Evolutionary conservation across 306 rosid species (phyloP).

Genomic region (Citrullus amarus): DNA sequence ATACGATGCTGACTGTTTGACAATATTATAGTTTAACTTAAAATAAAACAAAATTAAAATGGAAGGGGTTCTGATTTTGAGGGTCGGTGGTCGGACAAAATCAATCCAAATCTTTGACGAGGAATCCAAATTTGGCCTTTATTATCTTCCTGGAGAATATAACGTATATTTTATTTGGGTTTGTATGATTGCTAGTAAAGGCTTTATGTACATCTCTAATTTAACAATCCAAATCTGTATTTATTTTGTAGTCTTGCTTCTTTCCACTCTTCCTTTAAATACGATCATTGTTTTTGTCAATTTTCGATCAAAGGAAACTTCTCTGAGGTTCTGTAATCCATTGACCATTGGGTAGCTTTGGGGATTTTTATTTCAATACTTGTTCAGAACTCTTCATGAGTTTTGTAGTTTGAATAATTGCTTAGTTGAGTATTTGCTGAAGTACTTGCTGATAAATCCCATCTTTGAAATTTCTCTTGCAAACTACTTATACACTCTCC

Average conservation of each 20-base stretch:
- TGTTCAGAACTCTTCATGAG: not conserved
- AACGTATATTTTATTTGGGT: not conserved
- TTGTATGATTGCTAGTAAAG: not conserved
- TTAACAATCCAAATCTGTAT: not conserved
- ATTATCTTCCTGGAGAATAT: not conserved
- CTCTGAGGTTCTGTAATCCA: not conserved
- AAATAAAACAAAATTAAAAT: not conserved
- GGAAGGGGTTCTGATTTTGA: not conserved
- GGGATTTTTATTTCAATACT: not conserved
- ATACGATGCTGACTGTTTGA: slow-evolving; percentile 9
- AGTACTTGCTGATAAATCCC: not conserved
- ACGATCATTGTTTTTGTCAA: not conserved
- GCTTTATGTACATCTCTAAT: not conserved
- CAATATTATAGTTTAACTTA: not conserved
- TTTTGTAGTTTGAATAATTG: not conserved
- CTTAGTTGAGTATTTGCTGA: not conserved
- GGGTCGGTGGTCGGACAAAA: slow-evolving; percentile 4
- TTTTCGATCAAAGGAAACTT: not conserved
- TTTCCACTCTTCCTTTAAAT: not conserved
- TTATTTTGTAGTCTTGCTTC: not conserved
- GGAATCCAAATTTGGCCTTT: not conserved
- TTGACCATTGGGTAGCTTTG: not conserved
- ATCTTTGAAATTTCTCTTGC: not conserved
- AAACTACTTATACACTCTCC: not conserved
- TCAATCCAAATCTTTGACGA: not conserved